Evolutionary conservation across 2,329 filamentous ascomycete species (phyloP).

Genomic region (Colletotrichum tamarilloi): DNA sequence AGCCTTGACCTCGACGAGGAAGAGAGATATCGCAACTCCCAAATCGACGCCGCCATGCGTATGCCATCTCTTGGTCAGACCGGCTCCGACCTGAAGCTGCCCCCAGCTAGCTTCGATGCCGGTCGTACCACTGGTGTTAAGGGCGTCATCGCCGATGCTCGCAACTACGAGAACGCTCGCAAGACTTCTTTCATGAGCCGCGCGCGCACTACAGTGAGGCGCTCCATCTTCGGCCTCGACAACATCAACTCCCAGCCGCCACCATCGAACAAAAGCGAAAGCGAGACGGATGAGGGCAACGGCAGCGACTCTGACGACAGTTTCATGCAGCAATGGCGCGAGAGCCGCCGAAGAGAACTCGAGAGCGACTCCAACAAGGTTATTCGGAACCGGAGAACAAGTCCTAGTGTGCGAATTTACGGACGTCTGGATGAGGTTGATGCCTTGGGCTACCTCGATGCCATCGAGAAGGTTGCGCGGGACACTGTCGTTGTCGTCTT

Average conservation of each 20-base stretch:
- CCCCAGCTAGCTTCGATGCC: constrained; percentile 71
- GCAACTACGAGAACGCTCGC: constrained; percentile 78
- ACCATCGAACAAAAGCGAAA: constrained; percentile 54
- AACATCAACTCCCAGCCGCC: constrained; percentile 35
- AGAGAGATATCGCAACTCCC: constrained; percentile 61
- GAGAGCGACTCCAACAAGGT: constrained; percentile 67
- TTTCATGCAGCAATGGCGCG: constrained; percentile 88
- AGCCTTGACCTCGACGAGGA: constrained; percentile 63
- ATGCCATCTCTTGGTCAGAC: constrained; percentile 64
- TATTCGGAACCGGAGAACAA: constrained; percentile 74
- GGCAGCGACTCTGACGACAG: constrained; percentile 74
- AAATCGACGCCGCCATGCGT: constrained; percentile 74
- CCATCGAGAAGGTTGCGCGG: constrained; percentile 86
- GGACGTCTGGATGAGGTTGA: constrained; percentile 87
- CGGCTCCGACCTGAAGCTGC: constrained; percentile 67
- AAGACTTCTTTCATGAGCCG: constrained; percentile 65
- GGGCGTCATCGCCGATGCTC: constrained; percentile 86
- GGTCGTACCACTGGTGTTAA: constrained; percentile 84
- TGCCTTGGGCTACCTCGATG: constrained; percentile 92
- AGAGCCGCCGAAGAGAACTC: constrained; percentile 82
- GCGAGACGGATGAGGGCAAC: constrained; percentile 55
- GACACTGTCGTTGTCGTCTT: constrained; percentile 92
- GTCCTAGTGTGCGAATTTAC: constrained; percentile 81
- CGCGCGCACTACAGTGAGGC: constrained; percentile 60
- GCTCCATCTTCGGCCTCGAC: constrained; percentile 65